Conservation (phyloP, 2,329 filamentous ascomycete species). For the Phaeoacremonium minimum region DNA sequence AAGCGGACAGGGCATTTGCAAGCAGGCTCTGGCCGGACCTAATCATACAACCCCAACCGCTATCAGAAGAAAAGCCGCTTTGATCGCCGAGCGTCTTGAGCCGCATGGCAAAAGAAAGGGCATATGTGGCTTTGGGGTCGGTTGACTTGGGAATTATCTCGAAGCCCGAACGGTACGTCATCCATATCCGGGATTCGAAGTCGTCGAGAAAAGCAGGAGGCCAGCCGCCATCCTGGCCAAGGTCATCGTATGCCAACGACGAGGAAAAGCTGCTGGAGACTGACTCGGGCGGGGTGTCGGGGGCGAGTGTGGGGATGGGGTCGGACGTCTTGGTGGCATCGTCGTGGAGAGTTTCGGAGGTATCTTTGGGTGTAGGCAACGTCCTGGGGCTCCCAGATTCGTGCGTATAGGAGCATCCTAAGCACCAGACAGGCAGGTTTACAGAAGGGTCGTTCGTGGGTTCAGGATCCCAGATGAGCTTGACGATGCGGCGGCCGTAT, state of each 20-base stretch:
- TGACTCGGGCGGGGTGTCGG: conserved; percentile 44
- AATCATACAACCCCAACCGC: conserved; percentile 99
- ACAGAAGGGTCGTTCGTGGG: conserved; percentile 71
- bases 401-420: conserved; percentile 53
- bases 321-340: conserved; percentile 10
- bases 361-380: conserved; percentile 3
- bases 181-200: conserved; percentile 90
- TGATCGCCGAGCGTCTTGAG: conserved; percentile 76
- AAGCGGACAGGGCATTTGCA: conserved; percentile 74
- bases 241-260: conserved; percentile 43
- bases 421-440: conserved; percentile 77
- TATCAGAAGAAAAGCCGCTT: conserved; percentile 83
- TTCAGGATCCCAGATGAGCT: conserved; percentile 89
- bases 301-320: conserved; percentile 14
- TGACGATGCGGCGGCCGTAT: conserved; percentile 74
- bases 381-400: conserved; percentile 16
- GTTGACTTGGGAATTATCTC: conserved; percentile 73
- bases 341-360: conserved; percentile 10
- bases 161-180: conserved; percentile 92
- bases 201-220: conserved; percentile 82
- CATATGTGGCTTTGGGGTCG: conserved; percentile 64
- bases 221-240: conserved; percentile 59
- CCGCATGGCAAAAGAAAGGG: conserved; percentile 79
- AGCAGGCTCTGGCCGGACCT: conserved; percentile 89
- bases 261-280: conserved; percentile 47